Percentiles rank a stretch among this genome's conserved stretches.
phyloP scores from a whole-genome alignment of 2,329 filamentous ascomycete species.

The Calycina herbarum region DNA sequence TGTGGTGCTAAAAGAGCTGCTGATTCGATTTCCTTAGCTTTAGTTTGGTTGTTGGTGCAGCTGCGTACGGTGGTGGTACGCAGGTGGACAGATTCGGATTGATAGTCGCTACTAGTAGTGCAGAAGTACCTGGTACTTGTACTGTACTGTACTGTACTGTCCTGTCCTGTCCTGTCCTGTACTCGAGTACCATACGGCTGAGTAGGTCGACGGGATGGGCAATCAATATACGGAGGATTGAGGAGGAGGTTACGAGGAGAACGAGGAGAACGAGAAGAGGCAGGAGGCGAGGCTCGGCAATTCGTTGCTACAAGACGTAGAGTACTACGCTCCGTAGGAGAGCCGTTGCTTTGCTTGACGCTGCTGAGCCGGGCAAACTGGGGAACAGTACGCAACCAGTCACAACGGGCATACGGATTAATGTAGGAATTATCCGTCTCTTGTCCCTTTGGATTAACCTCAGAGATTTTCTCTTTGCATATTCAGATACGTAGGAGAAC shows the following conservation, averaged over 20 bases:
- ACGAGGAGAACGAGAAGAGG: too few species aligned
- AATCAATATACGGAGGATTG: too few species aligned
- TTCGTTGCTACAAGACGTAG: not conserved
- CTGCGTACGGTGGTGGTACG: not conserved
- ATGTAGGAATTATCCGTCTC: not conserved
- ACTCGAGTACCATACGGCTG: not conserved
- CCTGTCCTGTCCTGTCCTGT: not conserved
- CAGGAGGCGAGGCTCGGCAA: not conserved
- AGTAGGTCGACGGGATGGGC: not conserved
- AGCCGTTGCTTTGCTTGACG: too few species aligned
- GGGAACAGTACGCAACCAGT: not conserved
- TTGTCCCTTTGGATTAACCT: not conserved
- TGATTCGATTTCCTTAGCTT: not conserved
- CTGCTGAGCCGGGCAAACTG: too few species aligned
- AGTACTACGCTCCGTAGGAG: too few species aligned
- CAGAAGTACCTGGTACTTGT: not conserved
- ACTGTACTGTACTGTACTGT: too few species aligned
- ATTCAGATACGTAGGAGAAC: not conserved
- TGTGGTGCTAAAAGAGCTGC: not conserved
- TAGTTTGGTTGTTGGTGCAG: not conserved
- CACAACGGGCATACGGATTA: not conserved
- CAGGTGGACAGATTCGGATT: not conserved
- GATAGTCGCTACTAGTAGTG: not conserved
- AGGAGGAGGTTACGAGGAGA: too few species aligned
- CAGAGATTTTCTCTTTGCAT: not conserved